Evolutionary conservation across 768 basidiomycete genomes (phyloP), one percentile per base, ranked within the genome.

Genomic region (Auriculariales sp.): DNA sequence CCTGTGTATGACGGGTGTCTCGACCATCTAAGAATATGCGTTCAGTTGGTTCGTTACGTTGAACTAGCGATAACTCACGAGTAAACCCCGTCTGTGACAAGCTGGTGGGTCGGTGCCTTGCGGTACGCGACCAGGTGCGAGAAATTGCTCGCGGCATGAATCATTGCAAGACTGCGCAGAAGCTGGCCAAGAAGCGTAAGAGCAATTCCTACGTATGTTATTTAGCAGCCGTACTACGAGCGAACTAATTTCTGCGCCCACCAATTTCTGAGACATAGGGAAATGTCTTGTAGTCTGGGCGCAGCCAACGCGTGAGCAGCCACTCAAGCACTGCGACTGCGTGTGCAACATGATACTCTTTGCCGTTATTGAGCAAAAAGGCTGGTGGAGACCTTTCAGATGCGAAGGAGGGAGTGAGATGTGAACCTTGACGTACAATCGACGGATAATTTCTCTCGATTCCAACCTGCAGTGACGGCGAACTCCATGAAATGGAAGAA

Each of bases 1-100:
- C 93, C 95, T 1, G 88, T 78, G 57, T 99, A 99, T 0, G 94
- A 95, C 10, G 95, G 95, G 65, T 99, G 95, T 12, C 95, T 79
- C 53, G 81, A 83, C 77, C 78, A 85, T 5, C 88, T 90, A 56
- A 12, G 10, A n/a, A 24, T 24, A 15, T 30, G 28, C 25, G 42
- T 46, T 31, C 55, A 62, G 22, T n/a, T n/a, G n/a, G n/a, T n/a
- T n/a, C n/a, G n/a, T n/a, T 27, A 46, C 12, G 5, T n/a, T 5
- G 17, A 44, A 44, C 19, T 22, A 7, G 19, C 24, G 19, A 24
- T 17, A 53, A 70, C 81, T 62, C 61, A 95, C 86, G 75, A 71
- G 57, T 98, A 99, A 48, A 99, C 71, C 14, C 95, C 95, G 55
- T 80, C 72, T 3, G 84, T 95, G 24, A 99, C 90, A 11, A 99